Base-by-base conservation (phyloP, 129 eudicot species). In the Logfia minima region DNA sequence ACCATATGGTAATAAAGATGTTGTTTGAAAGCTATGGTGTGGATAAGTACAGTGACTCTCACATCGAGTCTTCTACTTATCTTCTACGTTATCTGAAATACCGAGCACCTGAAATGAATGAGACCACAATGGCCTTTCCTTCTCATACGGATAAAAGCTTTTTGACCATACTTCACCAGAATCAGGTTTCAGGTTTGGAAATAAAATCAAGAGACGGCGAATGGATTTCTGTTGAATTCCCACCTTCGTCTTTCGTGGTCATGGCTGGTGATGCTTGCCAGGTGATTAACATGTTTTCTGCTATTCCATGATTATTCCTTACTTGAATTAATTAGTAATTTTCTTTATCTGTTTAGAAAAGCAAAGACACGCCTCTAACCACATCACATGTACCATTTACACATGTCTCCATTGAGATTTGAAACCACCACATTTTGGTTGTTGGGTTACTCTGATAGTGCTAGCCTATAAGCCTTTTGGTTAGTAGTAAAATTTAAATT, bases 241-340 rank as follows among this genome's bases (percentile, higher is more conserved):
- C 96, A 1, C 84, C 92, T 29, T 72, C 79, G 0, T 87, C 97
- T 0, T 91, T 91, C 28, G 89, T 91, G 17, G 88, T 88, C 82
- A 90, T 90, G 96, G 96, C 96, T 1, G 92, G 96, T 0, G 96
- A 90, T 67, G 96, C 92, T 34, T 85, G 90, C 90, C 72, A 85
- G 92, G 96, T 90, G 75, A 82, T 41, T 23, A 35, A 51, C 28
- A 24, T 9, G 53, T 70, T 75, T 45, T 70, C 16, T 78, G 13
- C 29, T 60, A 29, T 70, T 60, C 14, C 8, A 67, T 17, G 10
- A 6, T 45, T 31, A 66, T 8, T 61, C 6, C 35, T 65, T 9
- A 34, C 53, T 23, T 31, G 13, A 61, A 61, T 60, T 53, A 4
- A 55, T 8, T 19, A 17, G 9, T 18, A 55, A 16, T 16, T 5